Base-by-base conservation (phyloP, 768 basidiomycete species). In the Tremella fuciformis region DNA sequence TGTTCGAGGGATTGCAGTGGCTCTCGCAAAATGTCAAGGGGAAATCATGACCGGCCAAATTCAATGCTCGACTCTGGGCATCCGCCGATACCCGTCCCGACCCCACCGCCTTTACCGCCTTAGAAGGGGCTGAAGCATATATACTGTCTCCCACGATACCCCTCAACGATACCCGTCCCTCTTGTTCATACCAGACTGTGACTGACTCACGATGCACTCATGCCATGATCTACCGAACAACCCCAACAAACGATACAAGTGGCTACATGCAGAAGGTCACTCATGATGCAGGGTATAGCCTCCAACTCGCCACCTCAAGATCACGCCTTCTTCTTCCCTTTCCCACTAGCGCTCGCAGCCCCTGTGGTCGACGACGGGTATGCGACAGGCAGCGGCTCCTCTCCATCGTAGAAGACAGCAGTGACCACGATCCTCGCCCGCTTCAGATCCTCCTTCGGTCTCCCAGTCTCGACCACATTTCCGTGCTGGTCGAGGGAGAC, bases 1-100 rank as follows among this genome's bases (percentile, higher is more conserved):
- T 98, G 16, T 94, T 97, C 67, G 94, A 98, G 78, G 94, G 94
- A 42, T 84, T 97, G 47, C 91, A 93, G 78, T 97, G 93, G 93
- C 80, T 97, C 69, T 93, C 91, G 53, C 90, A 92, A 79, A 96
- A 96, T 76, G 90, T 96, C 73, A 93, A 94, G 83, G 71, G 71
- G n/a, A 66, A 34, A 34, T 34, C 29, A 34, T 34, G 29, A 34
- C 29, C 29, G 29, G 29, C 11, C 29, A 34, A 34, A 11, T 11
- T 11, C 29, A n/a, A n/a, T n/a, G 4, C 29, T 11, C 11, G 29
- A 34, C 6, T 34, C 29, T n/a, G 29, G 29, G 11, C 29, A 34
- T 34, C 29, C 29, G 29, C 4, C 11, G 29, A 34, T 11, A 34
- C 11, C 29, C 29, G 4, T 34, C 6, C 29, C 29, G 29, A 4